phyloP scores from a whole-genome alignment of 139 green algal species.

The Limnomonas spitsbergensis region DNA sequence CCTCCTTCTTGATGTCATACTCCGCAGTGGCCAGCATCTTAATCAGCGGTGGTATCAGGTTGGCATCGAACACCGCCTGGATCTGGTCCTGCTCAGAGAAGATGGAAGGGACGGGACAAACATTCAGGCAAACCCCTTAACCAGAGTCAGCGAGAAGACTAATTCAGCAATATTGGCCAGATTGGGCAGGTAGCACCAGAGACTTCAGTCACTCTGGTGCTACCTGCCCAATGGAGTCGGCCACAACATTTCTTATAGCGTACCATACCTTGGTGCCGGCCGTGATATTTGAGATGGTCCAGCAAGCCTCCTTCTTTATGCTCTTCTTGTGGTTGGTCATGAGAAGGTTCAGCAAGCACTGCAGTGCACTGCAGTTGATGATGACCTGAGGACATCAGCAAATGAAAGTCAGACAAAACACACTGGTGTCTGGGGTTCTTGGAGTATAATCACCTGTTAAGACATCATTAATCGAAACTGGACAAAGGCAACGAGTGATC shows the following conservation, averaged over 20 bases:
- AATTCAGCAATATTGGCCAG: too few species aligned
- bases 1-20: conserved; percentile 99
- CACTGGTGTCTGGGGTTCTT: background rate
- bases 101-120: too few species aligned
- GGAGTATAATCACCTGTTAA: background rate
- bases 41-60: conserved; percentile 88
- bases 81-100: conserved; percentile 96
- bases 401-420: too few species aligned
- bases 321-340: conserved; percentile 65
- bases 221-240: too few species aligned
- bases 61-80: conserved; percentile 86
- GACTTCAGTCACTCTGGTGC: too few species aligned
- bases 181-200: too few species aligned
- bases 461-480: background rate
- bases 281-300: conserved; percentile 99
- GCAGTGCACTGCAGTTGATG: conserved; percentile 95
- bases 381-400: conserved; percentile 68
- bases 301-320: conserved; percentile 99
- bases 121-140: too few species aligned
- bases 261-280: conserved; percentile 71
- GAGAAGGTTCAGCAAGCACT: conserved; percentile 54
- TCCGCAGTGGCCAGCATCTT: conserved; percentile 85
- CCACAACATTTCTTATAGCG: too few species aligned
- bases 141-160: too few species aligned
- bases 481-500: background rate